Base-by-base conservation (phyloP, 345 rosid genomes). In the Moricandia moricandioides region DNA sequence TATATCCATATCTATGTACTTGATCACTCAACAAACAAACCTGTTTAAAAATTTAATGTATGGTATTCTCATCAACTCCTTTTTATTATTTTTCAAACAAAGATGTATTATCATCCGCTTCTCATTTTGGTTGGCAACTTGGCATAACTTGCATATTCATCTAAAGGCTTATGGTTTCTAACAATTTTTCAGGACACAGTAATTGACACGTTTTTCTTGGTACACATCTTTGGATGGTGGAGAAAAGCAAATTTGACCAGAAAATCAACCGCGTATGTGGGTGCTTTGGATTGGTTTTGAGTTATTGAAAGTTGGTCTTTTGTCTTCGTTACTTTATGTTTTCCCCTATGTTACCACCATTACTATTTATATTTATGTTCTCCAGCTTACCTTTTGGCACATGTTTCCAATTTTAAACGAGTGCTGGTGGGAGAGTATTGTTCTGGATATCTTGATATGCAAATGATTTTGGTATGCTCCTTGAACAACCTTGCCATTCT, bases 151-250 rank as follows among this genome's bases (percentile, higher is more conserved):
- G 52, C 26, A 49, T 56, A 67, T 66, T 49, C 37, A 43, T 70
- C 70, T 67, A 67, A 60, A 78, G 70, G 59, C 74, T 66, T 77
- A 30, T 60, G n/a, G 30, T 67, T 61, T 72, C 52, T 61, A 39
- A 29, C 9, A 40, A 7, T 14, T 79, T 47, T 76, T 71, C 33
- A 92, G 99, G 97, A 92, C 54, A 90, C 97, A n/a, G n/a, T n/a
- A n/a, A n/a, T n/a, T n/a, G 99, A 95, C 76, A 97, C 92, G 74
- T 95, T 95, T 85, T 92, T 95, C 80, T 72, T 92, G 58, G 97
- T 97, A 43, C 99, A 95, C 78, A 89, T 95, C 47, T 88, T 95
- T 83, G 99, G 99, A 55, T 95, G 99, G 99, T 95, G 99, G 99
- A 97, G 99, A 58, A 95, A 95, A 82, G 99, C 99, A 51, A 94